Evolutionary conservation across 2,329 filamentous ascomycete genomes (phyloP).

Genomic region (Geosmithia flava): DNA sequence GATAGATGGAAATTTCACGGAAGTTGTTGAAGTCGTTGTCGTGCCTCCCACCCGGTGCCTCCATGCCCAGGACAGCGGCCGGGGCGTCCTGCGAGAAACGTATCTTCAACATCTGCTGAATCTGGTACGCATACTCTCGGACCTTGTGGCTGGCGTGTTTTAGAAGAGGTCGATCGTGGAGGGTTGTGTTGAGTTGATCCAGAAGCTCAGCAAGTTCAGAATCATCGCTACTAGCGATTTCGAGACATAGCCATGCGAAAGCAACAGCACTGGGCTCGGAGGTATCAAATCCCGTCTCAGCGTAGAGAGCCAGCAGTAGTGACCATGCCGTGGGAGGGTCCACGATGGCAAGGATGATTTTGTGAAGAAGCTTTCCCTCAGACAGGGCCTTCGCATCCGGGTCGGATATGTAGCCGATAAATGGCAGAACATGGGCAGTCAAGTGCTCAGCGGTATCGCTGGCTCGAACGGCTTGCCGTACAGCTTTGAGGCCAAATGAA

Average conservation of each 20-base stretch:
- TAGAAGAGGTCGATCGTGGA: conserved; percentile 12
- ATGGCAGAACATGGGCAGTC: conserved; percentile 13
- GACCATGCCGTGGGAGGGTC: conserved; percentile 44
- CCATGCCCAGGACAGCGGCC: background rate
- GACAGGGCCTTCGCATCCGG: conserved; percentile 33
- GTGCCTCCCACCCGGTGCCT: conserved; percentile 13
- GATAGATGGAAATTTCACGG: conserved; percentile 31
- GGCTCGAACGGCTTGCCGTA: conserved; percentile 12
- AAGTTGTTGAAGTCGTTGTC: conserved; percentile 38
- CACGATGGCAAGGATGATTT: conserved; percentile 31
- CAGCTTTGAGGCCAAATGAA: conserved; percentile 7
- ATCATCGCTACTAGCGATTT: conserved; percentile 26
- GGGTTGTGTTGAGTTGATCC: conserved; percentile 3
- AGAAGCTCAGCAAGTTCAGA: conserved; percentile 4
- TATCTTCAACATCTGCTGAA: conserved; percentile 20
- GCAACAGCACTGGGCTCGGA: conserved; percentile 21
- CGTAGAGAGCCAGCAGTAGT: conserved; percentile 22
- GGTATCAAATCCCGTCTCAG: conserved; percentile 15
- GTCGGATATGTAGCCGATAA: conserved; percentile 25
- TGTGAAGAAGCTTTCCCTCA: conserved; percentile 33
- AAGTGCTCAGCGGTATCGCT: conserved; percentile 16
- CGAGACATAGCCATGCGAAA: conserved; percentile 29
- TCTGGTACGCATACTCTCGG: conserved; percentile 17
- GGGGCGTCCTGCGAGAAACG: background rate
- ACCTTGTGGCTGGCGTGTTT: conserved; percentile 10